Percentiles rank a stretch among this genome's conserved stretches.
Conservation (phyloP, 148 eudicot species). For the Nepenthes mirabilis region DNA sequence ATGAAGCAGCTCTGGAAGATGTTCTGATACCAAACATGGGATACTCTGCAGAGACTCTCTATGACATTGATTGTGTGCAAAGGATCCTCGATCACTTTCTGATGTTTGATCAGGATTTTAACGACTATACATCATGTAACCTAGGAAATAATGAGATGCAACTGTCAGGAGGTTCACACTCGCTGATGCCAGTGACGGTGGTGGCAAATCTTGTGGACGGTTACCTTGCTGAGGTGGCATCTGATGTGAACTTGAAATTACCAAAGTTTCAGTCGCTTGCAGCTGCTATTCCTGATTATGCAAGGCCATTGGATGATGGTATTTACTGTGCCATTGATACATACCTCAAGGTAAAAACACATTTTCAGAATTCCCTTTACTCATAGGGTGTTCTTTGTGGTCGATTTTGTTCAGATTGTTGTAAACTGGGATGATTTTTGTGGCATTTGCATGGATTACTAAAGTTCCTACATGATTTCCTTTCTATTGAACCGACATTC, state of each 20-base stretch:
- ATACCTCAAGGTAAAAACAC: conserved; percentile 35
- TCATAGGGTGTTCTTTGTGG: not conserved
- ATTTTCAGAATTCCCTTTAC: not conserved
- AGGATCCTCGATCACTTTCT: conserved; percentile 37
- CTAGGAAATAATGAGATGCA: conserved; percentile 22
- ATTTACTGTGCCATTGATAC: conserved; percentile 45
- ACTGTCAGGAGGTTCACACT: conserved; percentile 10
- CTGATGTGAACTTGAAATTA: conserved; percentile 38
- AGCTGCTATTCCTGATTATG: conserved; percentile 30
- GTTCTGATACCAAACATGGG: conserved; percentile 35
- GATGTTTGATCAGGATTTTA: conserved; percentile 16
- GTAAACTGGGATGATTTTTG: no score
- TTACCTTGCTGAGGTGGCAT: conserved; percentile 46
- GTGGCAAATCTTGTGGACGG: conserved; percentile 44
- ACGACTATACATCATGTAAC: conserved; percentile 16
- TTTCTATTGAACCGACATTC: no score
- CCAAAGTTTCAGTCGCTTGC: conserved; percentile 35
- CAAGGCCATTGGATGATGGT: conserved; percentile 39
- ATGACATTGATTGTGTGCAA: conserved; percentile 40
- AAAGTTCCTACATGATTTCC: no score
- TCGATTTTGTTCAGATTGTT: no score
- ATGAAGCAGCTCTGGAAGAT: conserved; percentile 37
- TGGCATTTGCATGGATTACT: no score
- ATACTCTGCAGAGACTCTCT: conserved; percentile 37
- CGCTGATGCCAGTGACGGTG: conserved; percentile 21